Evolutionary conservation across 352 stramenopile genomes (phyloP), one percentile per base, ranked within the genome.

Genomic region (Phytophthora sansomeana): DNA sequence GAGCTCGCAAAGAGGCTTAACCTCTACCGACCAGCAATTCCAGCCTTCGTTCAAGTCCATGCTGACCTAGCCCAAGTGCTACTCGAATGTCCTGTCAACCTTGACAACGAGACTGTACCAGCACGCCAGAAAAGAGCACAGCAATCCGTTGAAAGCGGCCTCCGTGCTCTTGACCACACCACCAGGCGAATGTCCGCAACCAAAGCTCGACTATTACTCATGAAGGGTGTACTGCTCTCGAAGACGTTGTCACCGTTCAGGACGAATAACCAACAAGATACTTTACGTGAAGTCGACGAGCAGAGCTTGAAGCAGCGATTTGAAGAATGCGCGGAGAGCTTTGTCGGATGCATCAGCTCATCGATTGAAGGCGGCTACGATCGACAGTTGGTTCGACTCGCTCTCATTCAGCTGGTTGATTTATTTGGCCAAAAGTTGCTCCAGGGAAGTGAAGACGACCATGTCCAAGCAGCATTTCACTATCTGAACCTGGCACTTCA

Each of bases 381-480:
- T 58, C 84, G 84, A 0, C 64, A 71, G 6, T 47, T 93, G 14
- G 65, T 90, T 14, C 71, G 80, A 0, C 54, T 70, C 8, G 81
- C 83, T 14, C 47, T 92, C 14, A 67, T 89, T 26, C 78, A 93
- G 50, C 62, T 95, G n/a, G 78, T 91, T 21, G 72, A 89, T 66
- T 49, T 92, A 2, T 92, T 81, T 42, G 66, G 71, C 6, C 63
- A 68, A 44, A 83, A 91, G 42, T 11, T 86, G 1, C 9, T 91
- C 16, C 58, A 44, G 8, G 63, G 42, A 6, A 65, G 74, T 26
- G 77, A 91, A 63, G 67, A 88, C 11, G 62, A 78, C 14, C 83
- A 92, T 41, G 64, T 90, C 17, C 83, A 92, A 66, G 83, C 80
- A 17, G 84, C 82, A 29, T 91, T 90, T 43, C 84, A 93, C 62